Conservation (phyloP, 2,329 filamentous ascomycete species). For the Alternaria sp. region DNA sequence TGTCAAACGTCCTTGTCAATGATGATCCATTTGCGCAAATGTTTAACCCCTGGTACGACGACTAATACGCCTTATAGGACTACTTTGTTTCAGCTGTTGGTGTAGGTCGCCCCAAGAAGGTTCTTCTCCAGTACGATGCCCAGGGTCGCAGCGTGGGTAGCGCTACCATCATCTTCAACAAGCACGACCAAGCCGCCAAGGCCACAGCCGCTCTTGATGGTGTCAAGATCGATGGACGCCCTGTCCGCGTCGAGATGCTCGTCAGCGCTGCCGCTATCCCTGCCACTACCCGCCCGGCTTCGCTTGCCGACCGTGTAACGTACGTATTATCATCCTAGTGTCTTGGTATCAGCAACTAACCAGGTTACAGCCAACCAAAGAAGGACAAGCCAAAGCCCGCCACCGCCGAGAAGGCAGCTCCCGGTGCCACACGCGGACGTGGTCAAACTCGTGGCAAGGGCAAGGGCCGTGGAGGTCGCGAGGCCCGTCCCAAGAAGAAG, state of each 20-base stretch:
- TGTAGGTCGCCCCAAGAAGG: conserved; percentile 88
- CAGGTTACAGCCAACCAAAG: conserved; percentile 67
- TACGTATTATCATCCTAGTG: conserved; percentile 55
- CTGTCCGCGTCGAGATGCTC: conserved; percentile 96
- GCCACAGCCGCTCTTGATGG: conserved; percentile 87
- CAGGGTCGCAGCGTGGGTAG: conserved; percentile 91
- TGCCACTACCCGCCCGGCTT: conserved; percentile 71
- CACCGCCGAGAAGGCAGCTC: conserved; percentile 73
- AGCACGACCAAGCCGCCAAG: conserved; percentile 81
- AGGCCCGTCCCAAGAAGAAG: conserved; percentile 81
- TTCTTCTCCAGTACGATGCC: conserved; percentile 91
- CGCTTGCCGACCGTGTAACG: conserved; percentile 83
- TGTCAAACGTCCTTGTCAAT: conserved; percentile 31
- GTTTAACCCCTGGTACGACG: conserved; percentile 46
- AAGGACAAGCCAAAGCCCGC: conserved; percentile 72
- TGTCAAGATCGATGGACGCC: conserved; percentile 85
- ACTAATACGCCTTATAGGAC: conserved; percentile 86
- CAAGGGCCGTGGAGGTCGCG: conserved; percentile 56
- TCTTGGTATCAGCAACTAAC: conserved; percentile 12
- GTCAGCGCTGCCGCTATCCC: conserved; percentile 78
- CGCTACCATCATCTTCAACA: conserved; percentile 86
- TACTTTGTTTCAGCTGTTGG: conserved; percentile 91
- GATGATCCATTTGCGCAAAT: conserved; percentile 41
- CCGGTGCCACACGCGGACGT: conserved; percentile 53
- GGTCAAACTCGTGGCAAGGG: conserved; percentile 55